phyloP scores from a whole-genome alignment of 768 basidiomycete genomes.

The Suillus plorans region DNA sequence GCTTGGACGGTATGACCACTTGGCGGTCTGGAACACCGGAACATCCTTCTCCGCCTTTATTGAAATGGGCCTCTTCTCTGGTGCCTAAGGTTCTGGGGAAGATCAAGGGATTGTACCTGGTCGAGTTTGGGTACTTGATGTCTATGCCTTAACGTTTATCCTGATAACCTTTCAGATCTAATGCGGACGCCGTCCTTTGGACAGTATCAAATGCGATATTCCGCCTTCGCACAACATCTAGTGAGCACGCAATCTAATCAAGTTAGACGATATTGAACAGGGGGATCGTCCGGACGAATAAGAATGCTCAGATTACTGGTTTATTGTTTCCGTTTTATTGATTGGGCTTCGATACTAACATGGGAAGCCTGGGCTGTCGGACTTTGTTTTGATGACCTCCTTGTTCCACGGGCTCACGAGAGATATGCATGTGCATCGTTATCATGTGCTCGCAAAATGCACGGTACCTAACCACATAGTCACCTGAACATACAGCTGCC shows the following conservation, averaged over 20 bases:
- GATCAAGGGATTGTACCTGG: not conserved
- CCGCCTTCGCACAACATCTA: not conserved
- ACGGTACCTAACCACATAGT: not conserved
- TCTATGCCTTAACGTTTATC: not conserved
- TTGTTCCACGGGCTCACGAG: not conserved
- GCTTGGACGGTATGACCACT: not conserved
- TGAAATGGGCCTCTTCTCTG: not conserved
- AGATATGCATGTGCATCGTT: not conserved
- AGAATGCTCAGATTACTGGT: not conserved
- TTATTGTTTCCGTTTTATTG: not conserved
- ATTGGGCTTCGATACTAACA: not conserved
- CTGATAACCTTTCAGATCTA: not conserved
- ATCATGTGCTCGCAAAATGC: too few species aligned
- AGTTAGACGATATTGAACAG: not conserved
- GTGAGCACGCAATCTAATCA: not conserved
- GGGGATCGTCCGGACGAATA: not conserved
- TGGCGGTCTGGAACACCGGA: not conserved
- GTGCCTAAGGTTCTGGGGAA: not conserved
- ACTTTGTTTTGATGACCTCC: not conserved
- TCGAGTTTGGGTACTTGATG: not conserved
- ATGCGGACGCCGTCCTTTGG: not conserved
- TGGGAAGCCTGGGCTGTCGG: not conserved
- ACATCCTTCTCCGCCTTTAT: not conserved
- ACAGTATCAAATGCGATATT: not conserved
- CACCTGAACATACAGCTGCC: not conserved